These are phyloP conservation scores for Alternaria brassicicola DNA, from an alignment of 2,329 filamentous ascomycete species.

Conservation along the genomic window DNA sequence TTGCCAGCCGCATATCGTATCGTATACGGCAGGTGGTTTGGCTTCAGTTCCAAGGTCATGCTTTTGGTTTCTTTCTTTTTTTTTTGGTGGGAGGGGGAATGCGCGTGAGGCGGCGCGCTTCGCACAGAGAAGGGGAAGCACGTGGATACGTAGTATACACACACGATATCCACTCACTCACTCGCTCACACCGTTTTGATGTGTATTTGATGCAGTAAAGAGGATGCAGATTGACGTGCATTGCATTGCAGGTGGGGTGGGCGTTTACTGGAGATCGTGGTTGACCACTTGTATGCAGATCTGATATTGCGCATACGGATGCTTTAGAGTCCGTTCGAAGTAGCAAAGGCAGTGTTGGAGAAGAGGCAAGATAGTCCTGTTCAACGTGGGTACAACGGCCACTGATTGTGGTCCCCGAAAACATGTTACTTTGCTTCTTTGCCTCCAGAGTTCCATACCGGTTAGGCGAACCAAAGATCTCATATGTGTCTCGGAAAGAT, in stretches of 20 bases:
- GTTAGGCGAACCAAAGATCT: not conserved
- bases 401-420: not conserved
- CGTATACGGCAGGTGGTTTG: slow-evolving; percentile 1
- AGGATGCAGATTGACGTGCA: not conserved
- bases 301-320: not conserved
- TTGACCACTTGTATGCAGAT: not conserved
- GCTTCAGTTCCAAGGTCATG: not conserved
- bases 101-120: not conserved
- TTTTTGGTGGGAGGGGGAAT: not conserved
- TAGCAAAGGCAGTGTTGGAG: not conserved
- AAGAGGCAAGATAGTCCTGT: not conserved
- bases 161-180: not conserved
- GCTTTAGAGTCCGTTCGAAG: not conserved
- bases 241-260: not conserved
- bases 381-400: not conserved
- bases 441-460: not conserved
- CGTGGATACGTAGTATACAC: not conserved
- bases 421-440: not conserved
- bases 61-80: not conserved
- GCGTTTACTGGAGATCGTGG: not conserved
- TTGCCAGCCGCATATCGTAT: not conserved
- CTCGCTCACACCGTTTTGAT: not conserved
- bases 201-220: not conserved
- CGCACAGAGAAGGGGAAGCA: not conserved
- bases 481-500: not conserved